phyloP scores from a whole-genome alignment of 352 stramenopile species.

The Pseudoperonospora humuli region DNA sequence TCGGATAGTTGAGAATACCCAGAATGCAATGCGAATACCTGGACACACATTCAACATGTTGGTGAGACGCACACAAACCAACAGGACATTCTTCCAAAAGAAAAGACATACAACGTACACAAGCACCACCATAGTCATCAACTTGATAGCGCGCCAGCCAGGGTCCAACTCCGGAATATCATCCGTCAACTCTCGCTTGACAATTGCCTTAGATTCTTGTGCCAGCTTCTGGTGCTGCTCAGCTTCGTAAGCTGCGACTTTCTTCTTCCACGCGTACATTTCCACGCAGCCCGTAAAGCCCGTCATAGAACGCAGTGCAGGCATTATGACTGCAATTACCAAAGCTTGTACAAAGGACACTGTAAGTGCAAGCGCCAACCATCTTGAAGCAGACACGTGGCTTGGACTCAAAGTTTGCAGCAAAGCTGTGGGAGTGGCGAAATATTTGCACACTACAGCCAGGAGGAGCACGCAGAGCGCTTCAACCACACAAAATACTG shows the following conservation, averaged over 20 bases:
- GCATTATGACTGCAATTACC: conserved; percentile 20
- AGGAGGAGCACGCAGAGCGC: conserved; percentile 20
- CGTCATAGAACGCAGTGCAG: conserved; percentile 16
- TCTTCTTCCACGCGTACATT: conserved; percentile 32
- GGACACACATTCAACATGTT: conserved; percentile 7
- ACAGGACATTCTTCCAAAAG: neutral
- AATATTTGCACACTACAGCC: conserved; percentile 3
- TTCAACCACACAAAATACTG: conserved; percentile 31
- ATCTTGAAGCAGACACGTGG: conserved; percentile 3
- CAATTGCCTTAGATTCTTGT: neutral
- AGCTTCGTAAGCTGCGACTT: conserved; percentile 29
- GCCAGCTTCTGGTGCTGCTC: conserved; percentile 18
- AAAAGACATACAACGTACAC: conserved; percentile 31
- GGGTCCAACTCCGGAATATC: conserved; percentile 20
- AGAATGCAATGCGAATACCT: conserved; percentile 66
- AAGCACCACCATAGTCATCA: conserved; percentile 42
- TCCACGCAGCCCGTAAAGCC: conserved; percentile 36
- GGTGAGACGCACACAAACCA: neutral
- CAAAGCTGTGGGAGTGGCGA: conserved; percentile 3
- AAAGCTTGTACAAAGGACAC: conserved; percentile 22
- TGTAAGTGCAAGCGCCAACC: conserved; percentile 21
- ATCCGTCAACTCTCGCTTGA: neutral
- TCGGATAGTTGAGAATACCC: conserved; percentile 75
- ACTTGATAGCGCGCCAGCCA: conserved; percentile 53
- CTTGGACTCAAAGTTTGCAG: conserved; percentile 5